Percentiles rank a stretch among this genome's conserved stretches.
Conservation (phyloP, 306 rosid genomes). For the Casuarina glauca region DNA sequence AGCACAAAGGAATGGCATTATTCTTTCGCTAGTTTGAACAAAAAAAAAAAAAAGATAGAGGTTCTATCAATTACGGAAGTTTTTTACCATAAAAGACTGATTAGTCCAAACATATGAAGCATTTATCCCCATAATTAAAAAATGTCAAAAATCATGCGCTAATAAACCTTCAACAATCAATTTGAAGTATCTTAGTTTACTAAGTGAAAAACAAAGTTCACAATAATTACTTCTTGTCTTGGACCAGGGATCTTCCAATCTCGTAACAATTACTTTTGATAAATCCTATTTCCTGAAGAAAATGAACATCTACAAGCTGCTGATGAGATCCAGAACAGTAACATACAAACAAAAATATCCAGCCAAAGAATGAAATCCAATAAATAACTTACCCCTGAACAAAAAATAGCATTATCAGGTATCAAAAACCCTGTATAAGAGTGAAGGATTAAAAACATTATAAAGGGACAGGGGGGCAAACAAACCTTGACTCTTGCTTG, state of each 20-base stretch:
- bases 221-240: neutral
- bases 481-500: constrained; percentile 71
- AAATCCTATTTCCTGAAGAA: neutral
- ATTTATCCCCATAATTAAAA: neutral
- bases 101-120: neutral
- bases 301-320: neutral
- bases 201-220: neutral
- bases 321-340: neutral
- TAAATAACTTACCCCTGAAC: neutral
- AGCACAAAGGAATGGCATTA: neutral
- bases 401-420: neutral
- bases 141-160: neutral
- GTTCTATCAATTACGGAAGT: too few species aligned
- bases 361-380: neutral
- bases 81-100: neutral
- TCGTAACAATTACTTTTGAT: neutral
- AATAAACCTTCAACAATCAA: neutral
- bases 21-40: too few species aligned
- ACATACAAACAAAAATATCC: neutral
- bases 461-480: constrained; percentile 4
- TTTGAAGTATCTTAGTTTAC: neutral
- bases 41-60: too few species aligned
- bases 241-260: neutral
- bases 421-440: neutral
- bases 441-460: neutral